Evolutionary conservation across 345 rosid species (phyloP).

Genomic region (Hibiscus trionum): DNA sequence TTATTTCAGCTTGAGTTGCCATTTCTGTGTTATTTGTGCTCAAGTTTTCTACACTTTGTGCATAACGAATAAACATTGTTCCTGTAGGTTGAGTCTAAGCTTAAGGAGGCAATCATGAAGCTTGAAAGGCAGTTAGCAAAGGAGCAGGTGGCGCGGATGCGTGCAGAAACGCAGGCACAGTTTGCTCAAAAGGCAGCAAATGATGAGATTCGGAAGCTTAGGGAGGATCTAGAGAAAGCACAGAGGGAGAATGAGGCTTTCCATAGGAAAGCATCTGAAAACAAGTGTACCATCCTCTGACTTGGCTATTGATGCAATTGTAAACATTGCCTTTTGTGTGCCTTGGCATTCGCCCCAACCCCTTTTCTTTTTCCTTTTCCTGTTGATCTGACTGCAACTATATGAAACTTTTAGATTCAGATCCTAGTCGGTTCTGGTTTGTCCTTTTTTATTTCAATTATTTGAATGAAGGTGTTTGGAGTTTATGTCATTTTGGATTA

Average conservation of each 20-base stretch:
- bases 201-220: conserved; percentile 65
- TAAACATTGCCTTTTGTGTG: background rate
- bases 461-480: background rate
- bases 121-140: conserved; percentile 60
- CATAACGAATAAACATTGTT: background rate
- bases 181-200: conserved; percentile 49
- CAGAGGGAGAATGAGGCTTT: conserved; percentile 45
- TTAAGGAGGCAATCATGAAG: conserved; percentile 42
- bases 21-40: too few relatives aligned
- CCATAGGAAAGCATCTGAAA: conserved; percentile 30
- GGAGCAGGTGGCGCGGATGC: conserved; percentile 68
- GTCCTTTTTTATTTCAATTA: background rate
- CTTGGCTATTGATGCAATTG: background rate
- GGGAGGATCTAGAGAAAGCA: conserved; percentile 64
- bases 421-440: background rate
- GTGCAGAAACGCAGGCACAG: conserved; percentile 50
- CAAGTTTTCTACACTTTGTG: too few relatives aligned
- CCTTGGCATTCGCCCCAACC: too few relatives aligned
- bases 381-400: background rate
- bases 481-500: too few relatives aligned
- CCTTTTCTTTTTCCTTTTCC: background rate
- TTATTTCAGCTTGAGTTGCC: too few relatives aligned
- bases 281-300: conserved; percentile 53
- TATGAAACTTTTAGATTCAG: too few relatives aligned
- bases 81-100: conserved; percentile 66